Base-by-base conservation (phyloP, 2,329 filamentous ascomycete genomes). In the Diaporthe caulivora region DNA sequence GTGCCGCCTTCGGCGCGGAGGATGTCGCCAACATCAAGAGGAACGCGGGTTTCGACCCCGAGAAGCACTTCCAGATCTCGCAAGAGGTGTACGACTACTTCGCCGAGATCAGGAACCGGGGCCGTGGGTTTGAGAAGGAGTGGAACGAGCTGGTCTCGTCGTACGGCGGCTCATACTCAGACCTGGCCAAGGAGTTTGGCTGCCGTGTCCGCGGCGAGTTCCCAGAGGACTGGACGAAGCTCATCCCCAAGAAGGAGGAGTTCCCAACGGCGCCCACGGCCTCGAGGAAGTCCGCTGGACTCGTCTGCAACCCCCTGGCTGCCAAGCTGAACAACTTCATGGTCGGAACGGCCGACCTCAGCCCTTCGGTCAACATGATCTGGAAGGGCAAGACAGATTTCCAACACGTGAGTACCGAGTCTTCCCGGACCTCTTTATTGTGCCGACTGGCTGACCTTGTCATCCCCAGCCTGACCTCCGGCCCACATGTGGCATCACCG, bases 21-120 rank as follows among this genome's bases (percentile, higher is more conserved):
- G 87, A 88, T 57, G 85, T 92, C 0, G 84, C 82, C 0, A 82
- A 86, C n/a, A 86, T 90, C 80, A 92, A 92, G 83, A 83, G 79
- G 54, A 79, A 79, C 3, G 84, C 85, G 55, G 86, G 86, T 5
- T 85, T 90, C 76, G 82, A 90, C 74, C 84, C 87, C 0, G 84
- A 87, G 0, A 80, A 86, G 74, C 80, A 82, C 70, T 88, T 88
- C 72, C 80, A 83, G 31, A 79, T 90, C 47, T 79, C 81, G 1
- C 80, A 89, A 0, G 79, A 83, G 1, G 86, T 88, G 0, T 83
- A 85, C 8, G 78, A 83, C 1, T 92, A 90, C 79, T 92, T 91
- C 78, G 78, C 80, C 15, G 86, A 88, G 6, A 79, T 87, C 1
- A 82, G 84, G 2, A 74, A 79, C 1, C 82, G 85, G 11, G 89